Evolutionary conservation across 495 filamentous ascomycete species (phyloP).

Genomic region (Penicillium steckii): DNA sequence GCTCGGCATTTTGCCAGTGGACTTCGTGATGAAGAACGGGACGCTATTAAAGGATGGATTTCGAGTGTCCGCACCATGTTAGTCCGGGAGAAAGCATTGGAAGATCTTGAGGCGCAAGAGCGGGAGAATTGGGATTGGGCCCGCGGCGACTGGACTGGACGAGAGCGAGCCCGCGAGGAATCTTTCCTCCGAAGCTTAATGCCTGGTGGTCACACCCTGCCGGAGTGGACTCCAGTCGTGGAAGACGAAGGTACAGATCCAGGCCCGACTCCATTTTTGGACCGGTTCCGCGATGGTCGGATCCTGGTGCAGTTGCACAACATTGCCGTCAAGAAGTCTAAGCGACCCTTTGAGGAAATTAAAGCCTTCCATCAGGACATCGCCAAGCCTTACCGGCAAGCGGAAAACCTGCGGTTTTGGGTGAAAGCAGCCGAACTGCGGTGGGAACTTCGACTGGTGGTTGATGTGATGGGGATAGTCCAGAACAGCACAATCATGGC

Average conservation of each 20-base stretch:
- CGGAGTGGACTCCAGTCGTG: conserved; percentile 61
- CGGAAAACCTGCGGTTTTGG: conserved; percentile 95
- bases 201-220: conserved; percentile 52
- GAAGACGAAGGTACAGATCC: conserved; percentile 38
- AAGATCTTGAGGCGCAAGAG: conserved; percentile 69
- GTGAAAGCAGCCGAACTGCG: conserved; percentile 91
- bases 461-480: conserved; percentile 85
- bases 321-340: conserved; percentile 76
- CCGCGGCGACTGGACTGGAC: conserved; percentile 75
- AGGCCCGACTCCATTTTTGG: conserved; percentile 75
- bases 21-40: conserved; percentile 69
- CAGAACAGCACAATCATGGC: conserved; percentile 60
- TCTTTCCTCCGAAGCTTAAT: conserved; percentile 72
- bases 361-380: conserved; percentile 84
- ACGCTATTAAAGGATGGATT: conserved; percentile 74
- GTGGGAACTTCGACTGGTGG: conserved; percentile 83
- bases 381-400: conserved; percentile 87
- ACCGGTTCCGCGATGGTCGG: conserved; percentile 71
- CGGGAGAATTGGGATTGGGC: conserved; percentile 75
- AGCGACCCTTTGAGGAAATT: conserved; percentile 88
- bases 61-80: conserved; percentile 71
- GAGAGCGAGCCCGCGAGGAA: conserved; percentile 74
- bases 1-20: conserved; percentile 84
- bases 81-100: conserved; percentile 68
- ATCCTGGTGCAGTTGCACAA: conserved; percentile 87